A percentile compares a stretch with the other conserved stretches of the same genome.
phyloP scores from a whole-genome alignment of 768 basidiomycete genomes.

The Termitomyces sp. region DNA sequence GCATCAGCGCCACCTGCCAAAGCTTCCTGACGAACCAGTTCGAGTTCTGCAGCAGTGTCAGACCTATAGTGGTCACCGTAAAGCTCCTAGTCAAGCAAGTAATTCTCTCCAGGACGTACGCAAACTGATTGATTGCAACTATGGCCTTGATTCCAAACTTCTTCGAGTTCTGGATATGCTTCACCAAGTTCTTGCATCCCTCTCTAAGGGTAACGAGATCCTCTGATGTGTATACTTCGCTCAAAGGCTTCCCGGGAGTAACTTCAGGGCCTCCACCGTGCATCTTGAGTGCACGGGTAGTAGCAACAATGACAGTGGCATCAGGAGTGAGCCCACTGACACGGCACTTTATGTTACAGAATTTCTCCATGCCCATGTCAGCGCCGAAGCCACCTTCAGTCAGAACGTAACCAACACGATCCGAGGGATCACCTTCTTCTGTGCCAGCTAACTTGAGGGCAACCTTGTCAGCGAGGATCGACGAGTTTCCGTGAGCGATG shows the following conservation, averaged over 20 bases:
- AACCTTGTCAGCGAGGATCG: slow-evolving; percentile 95
- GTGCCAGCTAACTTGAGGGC: slow-evolving; percentile 96
- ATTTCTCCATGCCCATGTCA: slow-evolving; percentile 99
- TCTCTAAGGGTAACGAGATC: slow-evolving; percentile 84
- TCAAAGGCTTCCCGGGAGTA: slow-evolving; percentile 89
- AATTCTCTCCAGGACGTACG: slow-evolving; percentile 46
- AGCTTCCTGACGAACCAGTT: slow-evolving; percentile 74
- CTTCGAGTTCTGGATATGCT: slow-evolving; percentile 90
- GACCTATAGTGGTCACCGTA: slow-evolving; percentile 41
- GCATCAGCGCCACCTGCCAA: slow-evolving; percentile 87
- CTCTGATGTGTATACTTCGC: slow-evolving; percentile 92
- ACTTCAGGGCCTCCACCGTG: slow-evolving; percentile 98
- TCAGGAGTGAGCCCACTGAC: slow-evolving; percentile 90
- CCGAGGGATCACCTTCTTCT: slow-evolving; percentile 80
- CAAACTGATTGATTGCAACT: slow-evolving; percentile 92
- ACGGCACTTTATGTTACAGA: slow-evolving; percentile 99
- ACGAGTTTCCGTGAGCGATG: slow-evolving; percentile 98
- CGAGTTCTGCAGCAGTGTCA: slow-evolving; percentile 86
- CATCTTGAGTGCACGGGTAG: slow-evolving; percentile 98
- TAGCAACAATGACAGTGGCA: slow-evolving; percentile 93
- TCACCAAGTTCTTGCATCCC: slow-evolving; percentile 88
- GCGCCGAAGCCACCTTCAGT: slow-evolving; percentile 99
- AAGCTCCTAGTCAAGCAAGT: neutral
- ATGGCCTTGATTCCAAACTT: slow-evolving; percentile 97
- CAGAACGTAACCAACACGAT: slow-evolving; percentile 88